These are phyloP conservation scores for Malassezia dermatis DNA, from an alignment of 1,284 basidiomycete species.

Conservation along the genomic window DNA sequence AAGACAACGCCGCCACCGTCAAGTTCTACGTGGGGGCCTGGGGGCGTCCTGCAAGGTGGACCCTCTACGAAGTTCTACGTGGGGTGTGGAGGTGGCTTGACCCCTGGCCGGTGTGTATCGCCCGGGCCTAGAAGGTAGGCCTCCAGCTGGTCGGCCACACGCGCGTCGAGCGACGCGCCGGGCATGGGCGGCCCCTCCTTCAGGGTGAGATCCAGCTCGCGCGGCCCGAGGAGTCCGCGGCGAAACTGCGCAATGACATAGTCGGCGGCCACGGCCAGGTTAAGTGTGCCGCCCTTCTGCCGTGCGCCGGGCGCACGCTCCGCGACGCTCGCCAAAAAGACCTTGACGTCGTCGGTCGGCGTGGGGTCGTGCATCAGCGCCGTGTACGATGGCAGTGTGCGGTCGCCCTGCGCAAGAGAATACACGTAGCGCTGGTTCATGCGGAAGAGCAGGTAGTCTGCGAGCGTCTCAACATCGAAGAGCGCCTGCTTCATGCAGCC, in stretches of 20 bases:
- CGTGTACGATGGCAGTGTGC: conserved; percentile 14
- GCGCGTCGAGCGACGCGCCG: neutral
- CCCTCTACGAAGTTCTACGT: neutral
- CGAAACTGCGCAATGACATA: conserved; percentile 39
- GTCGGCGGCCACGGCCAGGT: conserved; percentile 32
- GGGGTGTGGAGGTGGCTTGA: neutral
- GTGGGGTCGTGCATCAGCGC: conserved; percentile 2
- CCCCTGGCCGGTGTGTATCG: neutral
- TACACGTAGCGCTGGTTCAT: conserved; percentile 60
- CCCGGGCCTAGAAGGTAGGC: neutral
- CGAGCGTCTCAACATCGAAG: conserved; percentile 72
- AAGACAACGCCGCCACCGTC: neutral
- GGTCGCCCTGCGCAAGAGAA: neutral
- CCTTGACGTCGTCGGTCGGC: conserved; percentile 30
- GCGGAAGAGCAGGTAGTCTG: conserved; percentile 77
- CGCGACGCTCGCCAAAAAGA: conserved; percentile 27
- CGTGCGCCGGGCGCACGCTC: conserved; percentile 36
- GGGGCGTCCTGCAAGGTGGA: neutral
- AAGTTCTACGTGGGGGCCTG: neutral
- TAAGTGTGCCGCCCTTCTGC: conserved; percentile 25
- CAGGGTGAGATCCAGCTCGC: conserved; percentile 33
- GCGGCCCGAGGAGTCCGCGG: conserved; percentile 29
- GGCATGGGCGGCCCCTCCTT: neutral
- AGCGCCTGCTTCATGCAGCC: conserved; percentile 80
- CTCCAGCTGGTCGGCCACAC: neutral